Conservation (phyloP, 495 filamentous ascomycete species). For the Filosporella fistucella region DNA sequence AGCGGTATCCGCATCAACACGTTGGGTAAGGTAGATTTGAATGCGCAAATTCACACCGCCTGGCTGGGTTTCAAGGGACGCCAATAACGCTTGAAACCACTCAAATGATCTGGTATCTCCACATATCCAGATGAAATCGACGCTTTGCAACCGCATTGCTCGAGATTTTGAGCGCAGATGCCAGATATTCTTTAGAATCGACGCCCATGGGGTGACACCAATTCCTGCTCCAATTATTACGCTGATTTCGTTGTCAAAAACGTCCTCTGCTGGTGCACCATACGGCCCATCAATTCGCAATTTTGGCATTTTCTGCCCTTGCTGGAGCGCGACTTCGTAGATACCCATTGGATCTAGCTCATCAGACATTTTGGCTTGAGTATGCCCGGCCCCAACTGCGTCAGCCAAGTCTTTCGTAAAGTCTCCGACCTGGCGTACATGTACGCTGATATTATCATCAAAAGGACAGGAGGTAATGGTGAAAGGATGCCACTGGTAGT, state of each 20-base stretch:
- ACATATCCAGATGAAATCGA: slow-evolving; percentile 99
- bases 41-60: slow-evolving; percentile 90
- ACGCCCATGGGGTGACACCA: slow-evolving; percentile 95
- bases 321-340: slow-evolving; percentile 93
- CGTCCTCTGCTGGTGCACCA: slow-evolving; percentile 92
- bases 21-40: slow-evolving; percentile 95
- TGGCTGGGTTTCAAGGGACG: slow-evolving; percentile 82
- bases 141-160: slow-evolving; percentile 80
- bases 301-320: slow-evolving; percentile 85
- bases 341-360: slow-evolving; percentile 90
- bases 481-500: slow-evolving; percentile 96
- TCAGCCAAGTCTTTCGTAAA: slow-evolving; percentile 87
- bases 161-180: slow-evolving; percentile 81
- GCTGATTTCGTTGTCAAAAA: slow-evolving; percentile 98
- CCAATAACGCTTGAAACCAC: slow-evolving; percentile 95
- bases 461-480: slow-evolving; percentile 98
- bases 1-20: slow-evolving; percentile 82
- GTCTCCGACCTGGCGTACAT: slow-evolving; percentile 94
- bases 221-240: slow-evolving; percentile 97
- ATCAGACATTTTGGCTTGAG: slow-evolving; percentile 81
- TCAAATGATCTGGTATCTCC: slow-evolving; percentile 94
- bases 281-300: slow-evolving; percentile 95
- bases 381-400: slow-evolving; percentile 80
- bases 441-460: slow-evolving; percentile 88
- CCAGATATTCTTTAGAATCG: slow-evolving; percentile 98